phyloP scores from a whole-genome alignment of 2,329 filamentous ascomycete species.

The Scopulariopsis brevicaulis region DNA sequence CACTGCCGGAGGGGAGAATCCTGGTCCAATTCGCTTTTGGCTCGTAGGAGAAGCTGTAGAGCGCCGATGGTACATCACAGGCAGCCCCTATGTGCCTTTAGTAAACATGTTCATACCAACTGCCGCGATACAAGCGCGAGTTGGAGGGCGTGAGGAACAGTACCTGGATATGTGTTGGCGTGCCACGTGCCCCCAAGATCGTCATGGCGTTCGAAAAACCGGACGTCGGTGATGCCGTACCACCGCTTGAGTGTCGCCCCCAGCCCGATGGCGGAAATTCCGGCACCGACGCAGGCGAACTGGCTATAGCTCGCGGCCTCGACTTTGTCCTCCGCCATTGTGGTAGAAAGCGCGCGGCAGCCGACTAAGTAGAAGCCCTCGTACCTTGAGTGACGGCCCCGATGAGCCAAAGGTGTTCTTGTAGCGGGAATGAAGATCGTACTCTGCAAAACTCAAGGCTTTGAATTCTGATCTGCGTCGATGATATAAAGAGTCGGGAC shows the following conservation, averaged over 20 bases:
- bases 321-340: too few relatives aligned
- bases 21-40: constrained; percentile 50
- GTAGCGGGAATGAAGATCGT: too few relatives aligned
- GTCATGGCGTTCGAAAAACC: constrained; percentile 46
- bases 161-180: constrained; percentile 49
- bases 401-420: too few relatives aligned
- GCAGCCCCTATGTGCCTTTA: constrained; percentile 20
- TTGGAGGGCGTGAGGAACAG: not conserved
- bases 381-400: too few relatives aligned
- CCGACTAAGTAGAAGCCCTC: too few relatives aligned
- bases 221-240: constrained; percentile 46
- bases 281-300: constrained; percentile 42
- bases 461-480: too few relatives aligned
- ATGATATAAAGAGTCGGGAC: too few relatives aligned
- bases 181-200: constrained; percentile 55
- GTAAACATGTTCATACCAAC: too few relatives aligned
- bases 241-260: constrained; percentile 45
- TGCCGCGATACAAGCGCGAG: too few relatives aligned
- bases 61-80: constrained; percentile 46
- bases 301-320: constrained; percentile 16
- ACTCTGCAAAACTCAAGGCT: too few relatives aligned
- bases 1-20: constrained; percentile 40
- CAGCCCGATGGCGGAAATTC: constrained; percentile 51
- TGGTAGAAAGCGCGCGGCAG: too few relatives aligned
- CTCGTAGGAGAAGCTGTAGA: constrained; percentile 51